Conservation (phyloP, 2,329 filamentous ascomycete species). For the Phialemoniopsis sp. region DNA sequence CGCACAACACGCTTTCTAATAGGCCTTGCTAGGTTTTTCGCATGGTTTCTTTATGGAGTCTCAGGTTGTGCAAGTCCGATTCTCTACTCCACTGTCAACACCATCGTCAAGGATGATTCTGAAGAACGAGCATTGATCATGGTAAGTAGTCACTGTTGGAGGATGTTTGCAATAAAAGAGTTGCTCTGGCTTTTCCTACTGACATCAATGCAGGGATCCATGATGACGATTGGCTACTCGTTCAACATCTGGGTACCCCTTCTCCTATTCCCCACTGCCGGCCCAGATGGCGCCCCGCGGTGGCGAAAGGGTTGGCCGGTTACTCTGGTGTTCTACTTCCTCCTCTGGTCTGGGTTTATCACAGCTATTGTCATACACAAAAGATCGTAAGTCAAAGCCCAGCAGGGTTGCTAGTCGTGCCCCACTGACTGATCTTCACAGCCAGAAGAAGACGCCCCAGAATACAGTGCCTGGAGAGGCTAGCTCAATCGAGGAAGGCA, state of each 20-base stretch:
- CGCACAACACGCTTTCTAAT: constrained; percentile 1
- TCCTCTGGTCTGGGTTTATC: constrained; percentile 37
- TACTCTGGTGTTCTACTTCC: constrained; percentile 37
- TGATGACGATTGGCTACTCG: constrained; percentile 42
- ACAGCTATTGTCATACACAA: constrained; percentile 28
- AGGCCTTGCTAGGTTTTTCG: constrained; percentile 25
- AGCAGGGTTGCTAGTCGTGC: too few species aligned
- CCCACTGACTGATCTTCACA: too few species aligned
- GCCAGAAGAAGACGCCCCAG: too few species aligned
- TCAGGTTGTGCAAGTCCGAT: constrained; percentile 33
- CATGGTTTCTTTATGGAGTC: constrained; percentile 35
- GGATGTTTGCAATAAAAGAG: background rate
- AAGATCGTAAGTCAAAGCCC: constrained; percentile 17
- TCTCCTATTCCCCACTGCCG: constrained; percentile 34
- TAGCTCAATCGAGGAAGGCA: too few species aligned
- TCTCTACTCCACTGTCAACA: constrained; percentile 37
- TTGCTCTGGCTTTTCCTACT: background rate
- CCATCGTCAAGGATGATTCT: constrained; percentile 30
- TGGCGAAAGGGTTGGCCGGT: constrained; percentile 46
- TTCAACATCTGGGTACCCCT: constrained; percentile 40
- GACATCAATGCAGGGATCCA: constrained; percentile 24
- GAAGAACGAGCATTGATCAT: constrained; percentile 35
- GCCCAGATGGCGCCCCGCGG: constrained; percentile 32
- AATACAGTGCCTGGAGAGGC: too few species aligned
- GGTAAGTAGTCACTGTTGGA: constrained; percentile 11